These are phyloP conservation scores for Viola odorata DNA, from an alignment of 345 rosid species.

Conservation along the genomic window DNA sequence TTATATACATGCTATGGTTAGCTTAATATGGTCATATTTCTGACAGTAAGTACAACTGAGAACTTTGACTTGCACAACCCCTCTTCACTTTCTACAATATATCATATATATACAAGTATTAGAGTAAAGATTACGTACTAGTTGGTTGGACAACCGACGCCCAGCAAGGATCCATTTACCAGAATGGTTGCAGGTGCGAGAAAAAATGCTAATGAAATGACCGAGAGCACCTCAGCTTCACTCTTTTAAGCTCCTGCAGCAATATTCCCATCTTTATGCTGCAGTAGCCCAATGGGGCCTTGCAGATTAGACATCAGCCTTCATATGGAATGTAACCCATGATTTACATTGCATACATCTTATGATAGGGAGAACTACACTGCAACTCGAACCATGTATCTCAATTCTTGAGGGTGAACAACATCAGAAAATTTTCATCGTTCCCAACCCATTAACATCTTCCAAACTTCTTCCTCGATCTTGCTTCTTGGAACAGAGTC, in stretches of 20 bases:
- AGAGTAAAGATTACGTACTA: too few relatives aligned
- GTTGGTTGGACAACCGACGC: neutral
- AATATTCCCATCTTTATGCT: neutral
- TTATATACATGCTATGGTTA: too few relatives aligned
- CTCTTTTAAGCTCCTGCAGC: neutral
- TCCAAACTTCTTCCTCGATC: constrained; percentile 83
- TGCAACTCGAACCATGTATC: neutral
- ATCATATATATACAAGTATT: too few relatives aligned
- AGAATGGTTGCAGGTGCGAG: neutral
- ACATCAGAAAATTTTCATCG: constrained; percentile 17
- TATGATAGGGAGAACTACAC: neutral
- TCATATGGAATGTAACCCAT: neutral
- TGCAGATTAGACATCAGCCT: neutral
- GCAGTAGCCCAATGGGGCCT: too few relatives aligned
- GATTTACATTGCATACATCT: constrained; percentile 8
- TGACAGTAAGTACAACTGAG: too few relatives aligned
- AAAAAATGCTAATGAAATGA: too few relatives aligned
- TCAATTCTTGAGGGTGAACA: neutral
- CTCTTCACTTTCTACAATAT: too few relatives aligned
- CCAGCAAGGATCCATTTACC: neutral
- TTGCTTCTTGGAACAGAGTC: constrained; percentile 40
- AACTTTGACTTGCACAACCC: too few relatives aligned
- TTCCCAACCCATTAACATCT: constrained; percentile 86
- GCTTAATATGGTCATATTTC: too few relatives aligned
- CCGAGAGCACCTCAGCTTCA: neutral